These are phyloP conservation scores for Chloris gayana DNA, from an alignment of 176 grass and related monocot genomes.

Conservation along the genomic window DNA sequence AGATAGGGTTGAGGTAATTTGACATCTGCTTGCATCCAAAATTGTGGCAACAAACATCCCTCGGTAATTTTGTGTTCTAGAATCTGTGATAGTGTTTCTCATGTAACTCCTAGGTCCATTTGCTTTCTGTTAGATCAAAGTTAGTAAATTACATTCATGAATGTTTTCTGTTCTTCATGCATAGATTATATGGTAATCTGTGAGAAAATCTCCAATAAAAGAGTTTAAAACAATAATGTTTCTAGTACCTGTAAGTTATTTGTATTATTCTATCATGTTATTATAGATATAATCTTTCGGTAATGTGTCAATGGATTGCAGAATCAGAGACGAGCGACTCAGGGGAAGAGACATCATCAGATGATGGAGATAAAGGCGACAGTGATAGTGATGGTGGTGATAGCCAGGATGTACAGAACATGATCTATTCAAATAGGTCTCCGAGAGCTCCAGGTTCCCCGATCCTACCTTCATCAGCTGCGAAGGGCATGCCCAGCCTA, in stretches of 20 bases:
- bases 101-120: constrained; percentile 14
- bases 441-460: constrained; percentile 7
- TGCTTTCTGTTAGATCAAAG: not conserved
- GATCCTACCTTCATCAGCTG: not conserved
- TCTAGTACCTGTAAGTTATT: not conserved
- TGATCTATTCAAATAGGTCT: not conserved
- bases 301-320: constrained; percentile 27
- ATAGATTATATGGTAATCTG: constrained; percentile 2
- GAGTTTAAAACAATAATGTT: not conserved
- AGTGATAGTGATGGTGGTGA: not conserved
- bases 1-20: no score
- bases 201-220: not conserved
- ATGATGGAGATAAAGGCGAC: not conserved
- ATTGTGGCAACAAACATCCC: no score
- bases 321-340: constrained; percentile 16
- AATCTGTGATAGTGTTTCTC: not conserved
- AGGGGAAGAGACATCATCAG: not conserved
- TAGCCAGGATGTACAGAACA: not conserved
- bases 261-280: not conserved
- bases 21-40: no score
- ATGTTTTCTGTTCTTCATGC: not conserved
- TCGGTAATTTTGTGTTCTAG: not conserved
- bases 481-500: constrained; percentile 10
- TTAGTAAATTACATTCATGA: not conserved
- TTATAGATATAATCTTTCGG: not conserved